Percentiles rank a stretch among this genome's conserved stretches.
Evolutionary conservation across 2,329 filamentous ascomycete species (phyloP).

Genomic region (Arthrinium phaeospermum): DNA sequence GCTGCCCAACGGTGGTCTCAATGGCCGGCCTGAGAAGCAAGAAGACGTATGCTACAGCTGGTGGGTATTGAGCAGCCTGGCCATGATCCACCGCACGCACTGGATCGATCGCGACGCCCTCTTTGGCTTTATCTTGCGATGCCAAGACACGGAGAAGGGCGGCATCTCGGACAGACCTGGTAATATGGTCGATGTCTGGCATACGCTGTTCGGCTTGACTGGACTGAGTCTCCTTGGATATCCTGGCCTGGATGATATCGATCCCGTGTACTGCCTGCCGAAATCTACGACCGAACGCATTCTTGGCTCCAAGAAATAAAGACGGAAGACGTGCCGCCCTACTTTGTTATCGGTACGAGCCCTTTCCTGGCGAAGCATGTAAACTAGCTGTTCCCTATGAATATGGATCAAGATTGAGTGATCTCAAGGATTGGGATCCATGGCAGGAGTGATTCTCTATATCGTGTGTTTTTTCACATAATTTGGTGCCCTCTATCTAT

Average conservation of each 20-base stretch:
- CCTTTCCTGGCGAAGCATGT: neutral
- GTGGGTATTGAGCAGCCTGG: slow-evolving; percentile 94
- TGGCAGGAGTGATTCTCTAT: neutral
- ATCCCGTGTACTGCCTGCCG: slow-evolving; percentile 88
- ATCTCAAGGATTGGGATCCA: neutral
- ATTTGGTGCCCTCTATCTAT: neutral
- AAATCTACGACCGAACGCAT: slow-evolving; percentile 67
- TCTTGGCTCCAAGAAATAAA: slow-evolving; percentile 42
- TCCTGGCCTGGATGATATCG: slow-evolving; percentile 77
- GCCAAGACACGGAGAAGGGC: slow-evolving; percentile 84
- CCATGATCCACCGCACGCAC: slow-evolving; percentile 84
- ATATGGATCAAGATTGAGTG: neutral
- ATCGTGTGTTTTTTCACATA: neutral
- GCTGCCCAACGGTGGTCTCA: slow-evolving; percentile 83
- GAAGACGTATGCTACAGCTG: slow-evolving; percentile 99
- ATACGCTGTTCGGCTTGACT: slow-evolving; percentile 87
- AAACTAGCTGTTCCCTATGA: neutral
- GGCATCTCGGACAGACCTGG: slow-evolving; percentile 90
- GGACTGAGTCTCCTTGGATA: slow-evolving; percentile 85
- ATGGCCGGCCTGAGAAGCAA: slow-evolving; percentile 91
- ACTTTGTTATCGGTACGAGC: neutral
- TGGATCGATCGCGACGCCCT: slow-evolving; percentile 92
- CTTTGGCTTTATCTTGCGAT: slow-evolving; percentile 80
- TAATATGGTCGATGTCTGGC: slow-evolving; percentile 97
- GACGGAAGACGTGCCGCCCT: too few species aligned